Conservation (phyloP, 495 filamentous ascomycete species). For the Neurospora sp. region DNA sequence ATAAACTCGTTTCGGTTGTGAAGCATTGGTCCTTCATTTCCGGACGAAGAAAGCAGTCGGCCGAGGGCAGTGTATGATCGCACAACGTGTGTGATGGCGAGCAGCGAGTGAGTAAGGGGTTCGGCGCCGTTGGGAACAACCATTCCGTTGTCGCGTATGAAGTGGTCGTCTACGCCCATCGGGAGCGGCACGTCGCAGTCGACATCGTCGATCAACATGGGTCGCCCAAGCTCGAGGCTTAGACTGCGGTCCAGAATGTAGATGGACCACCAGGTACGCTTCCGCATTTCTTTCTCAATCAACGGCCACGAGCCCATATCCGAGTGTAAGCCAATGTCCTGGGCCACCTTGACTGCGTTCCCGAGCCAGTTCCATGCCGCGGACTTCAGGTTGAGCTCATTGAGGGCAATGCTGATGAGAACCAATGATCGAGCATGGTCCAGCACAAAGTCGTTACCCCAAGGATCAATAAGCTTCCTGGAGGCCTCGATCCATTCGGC, state of each 20-base stretch:
- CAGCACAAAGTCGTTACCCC: constrained; percentile 71
- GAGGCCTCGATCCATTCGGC: constrained; percentile 63
- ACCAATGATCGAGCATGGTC: constrained; percentile 67
- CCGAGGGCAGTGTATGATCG: constrained; percentile 70
- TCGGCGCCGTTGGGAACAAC: constrained; percentile 38
- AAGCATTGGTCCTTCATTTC: not conserved
- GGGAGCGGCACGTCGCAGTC: constrained; percentile 83
- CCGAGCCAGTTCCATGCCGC: constrained; percentile 88
- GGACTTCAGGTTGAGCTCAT: constrained; percentile 80
- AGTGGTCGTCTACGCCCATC: constrained; percentile 71
- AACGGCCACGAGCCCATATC: constrained; percentile 64
- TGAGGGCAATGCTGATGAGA: constrained; percentile 69
- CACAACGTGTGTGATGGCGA: constrained; percentile 73
- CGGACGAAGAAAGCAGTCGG: constrained; percentile 55
- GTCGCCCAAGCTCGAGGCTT: constrained; percentile 72
- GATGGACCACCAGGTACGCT: constrained; percentile 89
- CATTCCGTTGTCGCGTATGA: constrained; percentile 55
- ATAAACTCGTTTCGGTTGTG: not conserved
- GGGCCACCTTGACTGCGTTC: constrained; percentile 70
- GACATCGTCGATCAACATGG: constrained; percentile 75
- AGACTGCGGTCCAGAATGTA: constrained; percentile 83
- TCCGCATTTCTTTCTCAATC: constrained; percentile 80
- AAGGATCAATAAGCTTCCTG: constrained; percentile 62
- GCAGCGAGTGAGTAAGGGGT: constrained; percentile 51
- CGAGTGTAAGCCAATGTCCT: constrained; percentile 77